Conservation (phyloP, 2,329 filamentous ascomycete species). For the Trichoderma endophyticum region DNA sequence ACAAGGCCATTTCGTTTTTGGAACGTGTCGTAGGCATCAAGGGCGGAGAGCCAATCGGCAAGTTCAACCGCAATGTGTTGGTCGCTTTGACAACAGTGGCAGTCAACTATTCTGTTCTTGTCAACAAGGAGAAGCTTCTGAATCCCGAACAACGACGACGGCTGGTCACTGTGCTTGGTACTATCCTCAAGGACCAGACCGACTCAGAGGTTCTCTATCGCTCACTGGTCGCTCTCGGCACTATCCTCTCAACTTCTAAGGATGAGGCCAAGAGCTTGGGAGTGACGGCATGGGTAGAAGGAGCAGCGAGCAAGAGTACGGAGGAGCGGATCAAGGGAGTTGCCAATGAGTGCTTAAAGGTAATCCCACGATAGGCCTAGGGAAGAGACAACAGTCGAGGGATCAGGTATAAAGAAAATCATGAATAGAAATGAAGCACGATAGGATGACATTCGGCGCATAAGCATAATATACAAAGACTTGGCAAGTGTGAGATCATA, state of each 20-base stretch:
- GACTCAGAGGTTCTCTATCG: conserved; percentile 85
- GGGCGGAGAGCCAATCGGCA: conserved; percentile 47
- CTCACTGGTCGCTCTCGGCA: conserved; percentile 78
- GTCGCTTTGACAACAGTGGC: conserved; percentile 79
- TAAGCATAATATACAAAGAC: neutral
- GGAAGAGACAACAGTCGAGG: neutral
- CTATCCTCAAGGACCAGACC: conserved; percentile 61
- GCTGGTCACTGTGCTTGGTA: conserved; percentile 59
- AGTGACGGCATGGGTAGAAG: conserved; percentile 40
- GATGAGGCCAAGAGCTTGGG: conserved; percentile 43
- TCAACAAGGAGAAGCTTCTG: conserved; percentile 46
- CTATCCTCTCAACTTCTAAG: conserved; percentile 55
- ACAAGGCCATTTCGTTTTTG: conserved; percentile 60
- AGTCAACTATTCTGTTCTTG: conserved; percentile 80
- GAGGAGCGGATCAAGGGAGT: conserved; percentile 49
- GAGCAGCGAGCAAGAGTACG: conserved; percentile 41
- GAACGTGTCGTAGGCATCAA: conserved; percentile 56
- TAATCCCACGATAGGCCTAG: conserved; percentile 21
- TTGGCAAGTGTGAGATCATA: neutral
- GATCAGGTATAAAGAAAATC: neutral
- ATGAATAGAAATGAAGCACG: conserved; percentile 1
- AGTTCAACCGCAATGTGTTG: conserved; percentile 71
- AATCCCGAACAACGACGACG: conserved; percentile 33
- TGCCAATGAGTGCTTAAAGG: conserved; percentile 44
- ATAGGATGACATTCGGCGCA: neutral